phyloP scores from a whole-genome alignment of 345 rosid genomes.

The Citrus inodora region DNA sequence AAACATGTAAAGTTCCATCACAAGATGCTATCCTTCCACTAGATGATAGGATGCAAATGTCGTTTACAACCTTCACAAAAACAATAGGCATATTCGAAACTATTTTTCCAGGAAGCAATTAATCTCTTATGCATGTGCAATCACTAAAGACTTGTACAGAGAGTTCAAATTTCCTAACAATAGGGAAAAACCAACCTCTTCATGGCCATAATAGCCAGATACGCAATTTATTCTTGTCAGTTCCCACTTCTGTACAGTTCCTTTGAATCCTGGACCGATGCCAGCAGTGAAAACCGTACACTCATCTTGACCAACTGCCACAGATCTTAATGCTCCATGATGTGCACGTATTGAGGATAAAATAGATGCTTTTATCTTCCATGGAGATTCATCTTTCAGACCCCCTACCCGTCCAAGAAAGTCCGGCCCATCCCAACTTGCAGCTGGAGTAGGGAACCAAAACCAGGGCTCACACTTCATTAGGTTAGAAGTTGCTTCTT shows the following conservation, averaged over 20 bases:
- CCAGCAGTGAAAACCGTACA: conserved; percentile 86
- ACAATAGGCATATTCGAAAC: conserved; percentile 16
- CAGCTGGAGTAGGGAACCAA: conserved; percentile 90
- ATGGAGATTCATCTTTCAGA: conserved; percentile 78
- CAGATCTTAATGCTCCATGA: conserved; percentile 78
- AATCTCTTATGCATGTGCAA: background rate
- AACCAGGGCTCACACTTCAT: conserved; percentile 74
- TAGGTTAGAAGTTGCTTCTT: conserved; percentile 40
- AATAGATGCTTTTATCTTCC: conserved; percentile 83
- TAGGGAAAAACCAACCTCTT: conserved; percentile 67
- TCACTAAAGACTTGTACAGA: background rate
- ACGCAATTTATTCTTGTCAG: conserved; percentile 69
- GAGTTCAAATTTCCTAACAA: conserved; percentile 7
- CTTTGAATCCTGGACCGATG: conserved; percentile 84
- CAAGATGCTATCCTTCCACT: conserved; percentile 90
- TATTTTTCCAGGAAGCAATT: background rate
- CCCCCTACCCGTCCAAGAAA: conserved; percentile 67
- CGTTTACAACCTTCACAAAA: conserved; percentile 74
- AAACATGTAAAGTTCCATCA: conserved; percentile 92
- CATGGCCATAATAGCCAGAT: conserved; percentile 89
- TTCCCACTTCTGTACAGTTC: conserved; percentile 93
- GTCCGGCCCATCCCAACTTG: conserved; percentile 84
- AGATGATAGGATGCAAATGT: conserved; percentile 62
- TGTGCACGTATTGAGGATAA: conserved; percentile 76
- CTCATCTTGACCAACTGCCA: conserved; percentile 82